Conservation (phyloP, 257 asterid genomes). For the Capsicum pubescens region DNA sequence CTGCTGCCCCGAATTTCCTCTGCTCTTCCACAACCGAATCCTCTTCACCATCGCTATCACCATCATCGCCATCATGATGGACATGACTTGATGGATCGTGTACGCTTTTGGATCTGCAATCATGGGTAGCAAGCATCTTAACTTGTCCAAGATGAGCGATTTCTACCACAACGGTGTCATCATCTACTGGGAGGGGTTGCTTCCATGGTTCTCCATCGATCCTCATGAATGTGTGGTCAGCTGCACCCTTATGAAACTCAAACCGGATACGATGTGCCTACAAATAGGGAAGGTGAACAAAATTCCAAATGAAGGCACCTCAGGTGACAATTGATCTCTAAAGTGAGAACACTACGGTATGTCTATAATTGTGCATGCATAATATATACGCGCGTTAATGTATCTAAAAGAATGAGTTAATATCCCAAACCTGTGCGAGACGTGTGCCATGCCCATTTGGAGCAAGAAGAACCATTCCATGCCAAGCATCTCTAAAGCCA, state of each 20-base stretch:
- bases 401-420: not conserved
- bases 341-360: not conserved
- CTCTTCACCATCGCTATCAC: slow-evolving; percentile 70
- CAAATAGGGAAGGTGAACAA: not conserved
- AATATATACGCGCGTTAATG: not conserved
- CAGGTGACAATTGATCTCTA: not conserved
- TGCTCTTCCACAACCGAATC: slow-evolving; percentile 59
- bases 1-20: slow-evolving; percentile 90
- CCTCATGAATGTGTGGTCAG: slow-evolving; percentile 82
- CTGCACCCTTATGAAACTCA: slow-evolving; percentile 75
- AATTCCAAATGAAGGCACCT: not conserved
- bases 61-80: slow-evolving; percentile 44
- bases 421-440: slow-evolving; percentile 75
- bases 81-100: slow-evolving; percentile 57
- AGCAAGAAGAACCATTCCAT: slow-evolving; percentile 74
- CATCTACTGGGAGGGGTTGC: slow-evolving; percentile 78
- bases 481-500: slow-evolving; percentile 95
- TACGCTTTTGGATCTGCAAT: slow-evolving; percentile 62
- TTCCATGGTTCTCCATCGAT: slow-evolving; percentile 95
- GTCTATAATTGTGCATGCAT: not conserved
- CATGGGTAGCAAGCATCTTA: slow-evolving; percentile 84
- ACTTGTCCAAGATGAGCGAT: slow-evolving; percentile 77
- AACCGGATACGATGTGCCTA: slow-evolving; percentile 72
- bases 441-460: slow-evolving; percentile 95
- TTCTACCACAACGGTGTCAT: slow-evolving; percentile 71